Conservation (phyloP, 2,329 filamentous ascomycete species). For the Apiospora malaysiana region DNA sequence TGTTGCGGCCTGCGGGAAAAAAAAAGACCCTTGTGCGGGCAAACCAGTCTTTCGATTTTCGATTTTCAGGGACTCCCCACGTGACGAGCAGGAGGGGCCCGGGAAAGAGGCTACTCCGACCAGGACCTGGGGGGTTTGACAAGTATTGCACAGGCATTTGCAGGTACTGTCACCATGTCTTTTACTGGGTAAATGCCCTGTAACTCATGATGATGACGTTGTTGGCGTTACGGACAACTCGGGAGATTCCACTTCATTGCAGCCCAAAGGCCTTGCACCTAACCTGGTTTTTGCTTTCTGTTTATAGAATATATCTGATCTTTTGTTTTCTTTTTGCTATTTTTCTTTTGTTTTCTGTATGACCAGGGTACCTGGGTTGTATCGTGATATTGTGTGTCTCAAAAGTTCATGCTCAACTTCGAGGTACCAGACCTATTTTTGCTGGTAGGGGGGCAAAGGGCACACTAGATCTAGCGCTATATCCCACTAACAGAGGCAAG, state of each 20-base stretch:
- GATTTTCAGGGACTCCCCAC: constrained; percentile 19
- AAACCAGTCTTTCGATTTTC: constrained; percentile 7
- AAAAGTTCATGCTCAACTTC: neutral
- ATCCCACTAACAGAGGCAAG: neutral
- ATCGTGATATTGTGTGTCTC: neutral
- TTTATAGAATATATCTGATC: neutral
- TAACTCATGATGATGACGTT: constrained; percentile 6
- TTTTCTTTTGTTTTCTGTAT: neutral
- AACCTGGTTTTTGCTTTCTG: neutral
- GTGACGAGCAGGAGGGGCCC: constrained; percentile 16
- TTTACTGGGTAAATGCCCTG: constrained; percentile 11
- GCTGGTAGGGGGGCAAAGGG: neutral
- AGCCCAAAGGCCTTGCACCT: neutral
- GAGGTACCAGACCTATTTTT: neutral
- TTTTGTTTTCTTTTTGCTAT: neutral
- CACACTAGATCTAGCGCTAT: constrained; percentile 10
- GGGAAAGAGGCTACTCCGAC: neutral
- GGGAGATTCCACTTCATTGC: neutral
- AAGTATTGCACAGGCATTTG: neutral
- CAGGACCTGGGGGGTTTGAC: neutral
- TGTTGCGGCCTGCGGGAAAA: neutral
- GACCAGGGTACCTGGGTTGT: neutral
- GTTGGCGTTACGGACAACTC: neutral
- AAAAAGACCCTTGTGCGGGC: constrained; percentile 20
- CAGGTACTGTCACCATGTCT: neutral